Evolutionary conservation across 1,139 yeast species (phyloP).

Genomic region (Lodderomyces elongisporus): DNA sequence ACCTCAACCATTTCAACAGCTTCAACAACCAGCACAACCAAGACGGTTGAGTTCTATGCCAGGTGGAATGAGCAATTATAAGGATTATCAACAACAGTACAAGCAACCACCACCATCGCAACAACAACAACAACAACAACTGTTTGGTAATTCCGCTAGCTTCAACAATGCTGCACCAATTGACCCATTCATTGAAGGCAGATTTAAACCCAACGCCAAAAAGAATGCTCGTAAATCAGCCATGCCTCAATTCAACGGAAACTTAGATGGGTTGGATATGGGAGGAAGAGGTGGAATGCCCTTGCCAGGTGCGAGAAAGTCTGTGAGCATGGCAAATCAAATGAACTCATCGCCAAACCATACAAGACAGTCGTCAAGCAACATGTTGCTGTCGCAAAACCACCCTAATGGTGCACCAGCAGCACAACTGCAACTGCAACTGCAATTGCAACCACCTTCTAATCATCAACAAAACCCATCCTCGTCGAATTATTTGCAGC

Average conservation of each 20-base stretch:
- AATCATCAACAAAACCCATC: constrained; percentile 8
- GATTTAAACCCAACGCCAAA: constrained; percentile 25
- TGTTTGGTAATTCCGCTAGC: constrained; percentile 8
- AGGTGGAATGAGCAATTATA: constrained; percentile 4
- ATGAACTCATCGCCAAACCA: constrained; percentile 6
- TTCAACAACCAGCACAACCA: constrained; percentile 13
- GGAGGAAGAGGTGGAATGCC: constrained; percentile 54
- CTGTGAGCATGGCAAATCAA: constrained; percentile 10
- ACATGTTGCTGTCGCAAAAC: constrained; percentile 4
- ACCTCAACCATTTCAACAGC: constrained; percentile 11
- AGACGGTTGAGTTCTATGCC: constrained; percentile 11
- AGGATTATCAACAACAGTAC: constrained; percentile 6
- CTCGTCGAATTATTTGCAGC: constrained; percentile 15
- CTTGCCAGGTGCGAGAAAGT: constrained; percentile 22
- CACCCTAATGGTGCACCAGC: not conserved
- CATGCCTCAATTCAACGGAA: constrained; percentile 33
- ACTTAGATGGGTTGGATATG: constrained; percentile 36
- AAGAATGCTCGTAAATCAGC: constrained; percentile 34
- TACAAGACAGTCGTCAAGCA: constrained; percentile 7
- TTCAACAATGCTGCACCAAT: constrained; percentile 19
- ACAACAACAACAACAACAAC: constrained; percentile 7
- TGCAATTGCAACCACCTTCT: constrained; percentile 3
- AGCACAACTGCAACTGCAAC: constrained; percentile 10
- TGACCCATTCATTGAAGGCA: constrained; percentile 24
- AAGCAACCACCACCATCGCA: constrained; percentile 7